Evolutionary conservation across 1,284 basidiomycete genomes (phyloP).

Genomic region (Marasmius fiardii): DNA sequence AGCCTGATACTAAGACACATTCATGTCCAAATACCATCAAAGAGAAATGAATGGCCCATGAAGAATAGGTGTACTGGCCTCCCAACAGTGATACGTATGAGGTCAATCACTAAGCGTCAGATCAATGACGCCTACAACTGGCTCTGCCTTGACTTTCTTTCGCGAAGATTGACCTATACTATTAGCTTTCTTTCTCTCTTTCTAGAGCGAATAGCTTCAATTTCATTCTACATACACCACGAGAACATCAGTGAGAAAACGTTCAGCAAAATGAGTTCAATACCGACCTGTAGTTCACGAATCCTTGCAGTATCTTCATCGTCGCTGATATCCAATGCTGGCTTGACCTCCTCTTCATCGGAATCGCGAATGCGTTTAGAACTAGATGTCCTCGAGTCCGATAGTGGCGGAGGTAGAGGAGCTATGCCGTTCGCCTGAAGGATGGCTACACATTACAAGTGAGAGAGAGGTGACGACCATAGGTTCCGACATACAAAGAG

Average conservation of each 20-base stretch:
- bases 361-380: background rate
- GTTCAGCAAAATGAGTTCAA: background rate
- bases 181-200: background rate
- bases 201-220: background rate
- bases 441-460: background rate
- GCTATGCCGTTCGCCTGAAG: background rate
- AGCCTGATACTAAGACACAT: too few species aligned
- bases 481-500: background rate
- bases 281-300: background rate
- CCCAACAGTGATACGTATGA: too few species aligned
- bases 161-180: too few species aligned
- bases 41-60: too few species aligned
- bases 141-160: background rate
- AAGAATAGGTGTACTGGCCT: too few species aligned
- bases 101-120: background rate
- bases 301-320: background rate
- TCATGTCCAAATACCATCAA: too few species aligned
- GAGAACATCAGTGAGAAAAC: background rate
- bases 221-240: background rate
- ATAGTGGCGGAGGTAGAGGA: background rate
- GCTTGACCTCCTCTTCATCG: background rate
- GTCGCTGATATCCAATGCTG: background rate
- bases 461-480: background rate
- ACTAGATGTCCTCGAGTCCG: too few species aligned
- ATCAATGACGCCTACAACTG: background rate